A percentile compares a stretch with the other conserved stretches of the same genome.
These are phyloP conservation scores for Panellus pusillus DNA, from an alignment of 768 basidiomycete species.

Conservation along the genomic window DNA sequence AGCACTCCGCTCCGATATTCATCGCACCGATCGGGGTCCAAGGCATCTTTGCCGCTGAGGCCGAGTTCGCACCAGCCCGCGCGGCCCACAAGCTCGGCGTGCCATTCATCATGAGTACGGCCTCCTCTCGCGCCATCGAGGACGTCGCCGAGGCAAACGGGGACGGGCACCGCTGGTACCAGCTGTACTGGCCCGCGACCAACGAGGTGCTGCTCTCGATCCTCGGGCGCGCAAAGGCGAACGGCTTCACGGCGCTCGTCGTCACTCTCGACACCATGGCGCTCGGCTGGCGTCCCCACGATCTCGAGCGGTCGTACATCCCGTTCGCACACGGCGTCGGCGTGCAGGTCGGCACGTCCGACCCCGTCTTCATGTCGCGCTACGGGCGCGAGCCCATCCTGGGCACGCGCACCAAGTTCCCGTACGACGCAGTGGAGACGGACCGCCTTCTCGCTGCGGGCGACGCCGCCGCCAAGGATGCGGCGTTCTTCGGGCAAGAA, in stretches of 20 bases:
- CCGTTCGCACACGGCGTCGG: slow-evolving; percentile 70
- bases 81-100: slow-evolving; percentile 64
- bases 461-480: slow-evolving; percentile 44
- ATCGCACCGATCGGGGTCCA: slow-evolving; percentile 81
- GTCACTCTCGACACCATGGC: slow-evolving; percentile 76
- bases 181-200: slow-evolving; percentile 75
- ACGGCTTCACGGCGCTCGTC: slow-evolving; percentile 70
- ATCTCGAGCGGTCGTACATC: slow-evolving; percentile 62
- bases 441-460: slow-evolving; percentile 44
- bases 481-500: slow-evolving; percentile 50
- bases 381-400: slow-evolving; percentile 45
- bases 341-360: slow-evolving; percentile 64
- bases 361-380: slow-evolving; percentile 76
- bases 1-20: slow-evolving; percentile 58
- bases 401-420: slow-evolving; percentile 48
- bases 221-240: slow-evolving; percentile 63
- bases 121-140: slow-evolving; percentile 71
- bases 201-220: slow-evolving; percentile 64
- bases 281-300: slow-evolving; percentile 77
- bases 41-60: slow-evolving; percentile 68
- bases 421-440: slow-evolving; percentile 53
- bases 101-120: slow-evolving; percentile 76
- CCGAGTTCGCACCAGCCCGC: slow-evolving; percentile 67
- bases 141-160: slow-evolving; percentile 75
- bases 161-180: slow-evolving; percentile 71